Conservation (phyloP, 495 filamentous ascomycete genomes). For the Entonaema liquescens region DNA sequence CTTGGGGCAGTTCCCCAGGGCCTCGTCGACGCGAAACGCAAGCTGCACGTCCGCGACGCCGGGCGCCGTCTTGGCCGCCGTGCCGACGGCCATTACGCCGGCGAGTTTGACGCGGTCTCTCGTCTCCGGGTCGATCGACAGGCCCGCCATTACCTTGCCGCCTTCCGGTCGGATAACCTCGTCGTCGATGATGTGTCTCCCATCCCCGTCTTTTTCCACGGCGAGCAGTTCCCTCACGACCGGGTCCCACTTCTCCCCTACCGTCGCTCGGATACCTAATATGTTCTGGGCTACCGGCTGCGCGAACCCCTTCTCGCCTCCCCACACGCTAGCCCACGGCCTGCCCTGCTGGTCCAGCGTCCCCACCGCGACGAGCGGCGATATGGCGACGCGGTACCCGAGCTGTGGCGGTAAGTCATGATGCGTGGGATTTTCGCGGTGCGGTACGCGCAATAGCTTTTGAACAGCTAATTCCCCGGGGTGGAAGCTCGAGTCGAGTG, state of each 20-base stretch:
- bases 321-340: constrained; percentile 80
- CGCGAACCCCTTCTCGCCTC: constrained; percentile 73
- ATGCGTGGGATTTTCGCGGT: constrained; percentile 67
- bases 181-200: constrained; percentile 24
- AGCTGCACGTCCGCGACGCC: constrained; percentile 67
- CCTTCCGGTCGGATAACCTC: constrained; percentile 46
- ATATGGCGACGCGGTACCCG: constrained; percentile 60
- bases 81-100: constrained; percentile 69
- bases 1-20: constrained; percentile 83
- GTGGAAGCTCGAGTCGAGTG: constrained; percentile 45
- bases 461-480: constrained; percentile 48
- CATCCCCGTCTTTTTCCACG: constrained; percentile 18
- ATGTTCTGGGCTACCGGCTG: constrained; percentile 63
- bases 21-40: constrained; percentile 71
- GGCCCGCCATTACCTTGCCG: constrained; percentile 62
- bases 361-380: constrained; percentile 75
- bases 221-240: constrained; percentile 55
- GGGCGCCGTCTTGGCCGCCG: constrained; percentile 36
- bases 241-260: constrained; percentile 69
- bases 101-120: constrained; percentile 73
- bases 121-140: constrained; percentile 73
- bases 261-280: constrained; percentile 66
- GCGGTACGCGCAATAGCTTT: constrained; percentile 45
- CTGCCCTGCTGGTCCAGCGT: constrained; percentile 67
- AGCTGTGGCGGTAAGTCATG: constrained; percentile 63